phyloP scores from a whole-genome alignment of 805 yeast genomes.

The Myxozyma neglecta region DNA sequence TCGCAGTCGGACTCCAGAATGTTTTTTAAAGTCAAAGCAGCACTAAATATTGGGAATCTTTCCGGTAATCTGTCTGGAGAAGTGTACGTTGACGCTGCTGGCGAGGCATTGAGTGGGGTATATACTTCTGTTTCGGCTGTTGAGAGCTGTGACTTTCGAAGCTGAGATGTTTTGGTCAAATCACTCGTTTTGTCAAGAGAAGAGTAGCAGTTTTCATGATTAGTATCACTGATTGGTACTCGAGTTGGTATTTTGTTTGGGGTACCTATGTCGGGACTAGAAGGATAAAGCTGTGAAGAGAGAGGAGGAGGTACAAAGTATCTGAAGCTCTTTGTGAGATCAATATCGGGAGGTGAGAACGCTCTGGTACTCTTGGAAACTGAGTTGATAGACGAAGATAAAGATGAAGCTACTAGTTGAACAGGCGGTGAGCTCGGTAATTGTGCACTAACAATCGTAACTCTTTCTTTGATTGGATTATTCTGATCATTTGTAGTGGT shows the following conservation, averaged over 20 bases:
- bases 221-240: neutral
- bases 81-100: conserved; percentile 8
- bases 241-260: neutral
- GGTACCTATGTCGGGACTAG: neutral
- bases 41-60: conserved; percentile 9
- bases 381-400: neutral
- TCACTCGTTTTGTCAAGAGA: neutral
- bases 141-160: neutral
- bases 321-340: neutral
- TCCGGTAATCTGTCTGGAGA: conserved; percentile 12
- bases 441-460: neutral
- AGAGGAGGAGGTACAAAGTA: conserved; percentile 10
- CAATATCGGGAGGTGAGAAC: neutral
- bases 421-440: conserved; percentile 2
- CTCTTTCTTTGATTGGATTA: neutral
- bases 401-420: neutral
- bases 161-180: neutral
- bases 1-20: neutral
- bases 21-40: neutral
- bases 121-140: neutral
- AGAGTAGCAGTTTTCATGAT: neutral
- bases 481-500: neutral
- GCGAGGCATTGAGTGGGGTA: neutral
- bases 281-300: neutral
- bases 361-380: neutral